Base-by-base conservation (phyloP, 805 yeast genomes). In the Wickerhamiella alocasiicola region DNA sequence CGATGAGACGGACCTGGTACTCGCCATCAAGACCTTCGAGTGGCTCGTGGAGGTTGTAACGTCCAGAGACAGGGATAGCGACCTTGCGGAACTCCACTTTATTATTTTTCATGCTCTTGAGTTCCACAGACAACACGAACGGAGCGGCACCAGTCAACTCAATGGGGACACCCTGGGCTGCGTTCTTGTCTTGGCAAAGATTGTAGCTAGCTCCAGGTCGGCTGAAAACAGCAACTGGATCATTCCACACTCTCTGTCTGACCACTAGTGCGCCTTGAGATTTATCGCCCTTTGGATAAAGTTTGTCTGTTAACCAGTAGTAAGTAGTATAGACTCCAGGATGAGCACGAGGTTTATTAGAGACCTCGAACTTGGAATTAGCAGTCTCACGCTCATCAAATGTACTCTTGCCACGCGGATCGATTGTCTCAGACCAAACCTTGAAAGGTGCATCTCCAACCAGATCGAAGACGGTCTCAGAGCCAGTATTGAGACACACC, bases 11-110 rank as follows among this genome's bases (percentile, higher is more conserved):
- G 2, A 88, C 61, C 9, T 67, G 50, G 54, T 83, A 87, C 28
- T 73, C 72, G 1, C 96, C 97, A n/a, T 79, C 64, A 5, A 70
- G 65, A 2, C 68, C 65, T 27, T 68, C 65, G 49, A 74, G 72
- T 4, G 76, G 47, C 41, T 65, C 65, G 34, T 61, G 47, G 39
- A 69, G 57, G 19, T 65, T 55, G 42, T 70, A 61, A 2, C 50
- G 44, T 3, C 54, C 51, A 0, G 64, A 49, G 9, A 63, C 55
- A 17, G 80, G 60, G 26, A 70, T 61, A 2, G 62, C 60, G 13
- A 80, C 49, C 0, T 62, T 60, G 21, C 74, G 47, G 17, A 61
- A 59, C 39, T 72, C 76, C 1, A 68, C 57, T 44, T 67, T 66
- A 24, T 78, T 78, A 2, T 74, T 69, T 30, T 68, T 65, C 40